These are phyloP conservation scores for Diphasiastrum complanatum DNA, from an alignment of 83 land plant species.

Conservation along the genomic window DNA sequence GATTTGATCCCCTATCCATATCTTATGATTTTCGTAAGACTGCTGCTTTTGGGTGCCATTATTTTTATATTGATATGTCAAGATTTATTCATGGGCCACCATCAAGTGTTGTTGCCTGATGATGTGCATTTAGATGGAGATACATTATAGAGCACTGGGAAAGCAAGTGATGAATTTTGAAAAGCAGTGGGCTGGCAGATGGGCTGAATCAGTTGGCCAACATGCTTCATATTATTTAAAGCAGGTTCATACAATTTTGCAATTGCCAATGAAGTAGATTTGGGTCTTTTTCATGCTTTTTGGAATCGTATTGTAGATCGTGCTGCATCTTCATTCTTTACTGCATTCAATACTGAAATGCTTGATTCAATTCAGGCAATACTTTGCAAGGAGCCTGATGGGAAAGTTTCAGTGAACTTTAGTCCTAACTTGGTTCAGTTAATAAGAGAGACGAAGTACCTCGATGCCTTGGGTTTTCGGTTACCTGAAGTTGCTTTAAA, in stretches of 20 bases:
- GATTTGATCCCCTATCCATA: too few relatives aligned
- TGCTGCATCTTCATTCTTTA: background rate
- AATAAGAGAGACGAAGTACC: slow-evolving; percentile 34
- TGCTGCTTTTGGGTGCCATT: too few relatives aligned
- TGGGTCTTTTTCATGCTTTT: too few relatives aligned
- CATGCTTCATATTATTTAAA: slow-evolving; percentile 29
- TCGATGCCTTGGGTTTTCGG: slow-evolving; percentile 41
- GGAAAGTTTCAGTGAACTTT: slow-evolving; percentile 27
- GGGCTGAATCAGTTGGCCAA: slow-evolving; percentile 32
- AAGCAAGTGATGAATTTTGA: slow-evolving; percentile 40
- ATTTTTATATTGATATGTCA: too few relatives aligned
- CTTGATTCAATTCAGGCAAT: slow-evolving; percentile 19
- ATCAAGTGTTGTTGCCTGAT: background rate
- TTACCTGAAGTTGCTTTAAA: slow-evolving; percentile 34
- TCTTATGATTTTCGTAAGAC: too few relatives aligned
- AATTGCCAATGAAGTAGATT: too few relatives aligned
- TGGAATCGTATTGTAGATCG: background rate
- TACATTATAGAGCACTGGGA: slow-evolving; percentile 28
- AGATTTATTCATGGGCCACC: background rate
- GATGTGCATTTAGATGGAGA: slow-evolving; percentile 28
- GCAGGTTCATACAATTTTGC: too few relatives aligned
- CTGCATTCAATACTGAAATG: background rate
- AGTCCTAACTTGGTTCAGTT: slow-evolving; percentile 22
- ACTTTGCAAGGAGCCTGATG: slow-evolving; percentile 19
- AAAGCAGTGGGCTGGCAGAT: slow-evolving; percentile 24